Evolutionary conservation across 73 alveolate genomes (phyloP), one percentile per base, ranked within the genome.

Genomic region (Blepharisma japonicum): DNA sequence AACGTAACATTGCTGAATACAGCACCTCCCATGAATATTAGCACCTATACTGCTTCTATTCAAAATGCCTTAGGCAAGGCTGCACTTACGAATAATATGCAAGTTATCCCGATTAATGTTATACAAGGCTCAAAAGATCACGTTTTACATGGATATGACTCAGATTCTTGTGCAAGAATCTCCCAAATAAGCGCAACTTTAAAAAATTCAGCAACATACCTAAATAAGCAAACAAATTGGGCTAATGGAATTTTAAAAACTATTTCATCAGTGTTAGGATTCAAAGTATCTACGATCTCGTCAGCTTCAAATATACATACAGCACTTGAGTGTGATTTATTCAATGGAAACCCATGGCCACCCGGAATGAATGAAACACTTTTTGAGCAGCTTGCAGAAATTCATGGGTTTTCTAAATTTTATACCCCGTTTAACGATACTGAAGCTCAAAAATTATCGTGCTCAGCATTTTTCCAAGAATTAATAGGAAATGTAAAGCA

Each of bases 1-100:
- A 56, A 84, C 20, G 48, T 55, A 45, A 81, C 77, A 79, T 9
- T 80, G 11, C 32, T 67, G 45, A 32, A 25, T 20, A 76, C 88
- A 25, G 56, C 74, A 21, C 92, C 94, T 50, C 94, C 94, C 6
- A 77, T 81, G 21, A 81, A 81, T 6, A 61, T 61, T 61, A 11
- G 39, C 14, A 4, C 11, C 49, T 61, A 18, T 8, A 61, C 77
- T 11, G 66, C 66, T 51, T 51, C 21, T 11, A 51, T 14, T 18
- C 21, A 11, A 51, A 51, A 32, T 32, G 42, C 66, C 21, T 18
- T 51, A 51, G 66, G 66, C n/a, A 51, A 14, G 66, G n/a, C 66
- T 14, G 66, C 66, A 51, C 21, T 51, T 11, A 11, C 66, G 4
- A 51, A 18, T 51, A 11, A 2, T 18, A 51, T 18, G 21, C 66